Conservation (phyloP, 352 stramenopile genomes). For the Hyaloperonospora brassicae region DNA sequence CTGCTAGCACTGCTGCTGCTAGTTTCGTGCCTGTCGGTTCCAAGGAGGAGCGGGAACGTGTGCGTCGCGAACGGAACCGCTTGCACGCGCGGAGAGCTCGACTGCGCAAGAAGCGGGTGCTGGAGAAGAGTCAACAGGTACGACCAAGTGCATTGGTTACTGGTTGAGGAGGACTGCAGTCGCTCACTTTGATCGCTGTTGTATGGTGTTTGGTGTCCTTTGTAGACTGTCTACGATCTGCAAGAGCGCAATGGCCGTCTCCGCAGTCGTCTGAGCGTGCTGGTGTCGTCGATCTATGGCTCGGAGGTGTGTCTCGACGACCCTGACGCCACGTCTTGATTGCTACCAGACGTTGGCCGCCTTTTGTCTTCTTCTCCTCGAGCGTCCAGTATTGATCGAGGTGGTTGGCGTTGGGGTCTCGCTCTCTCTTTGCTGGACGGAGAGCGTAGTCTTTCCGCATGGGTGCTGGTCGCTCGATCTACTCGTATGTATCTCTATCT, state of each 20-base stretch:
- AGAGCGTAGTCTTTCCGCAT: constrained; percentile 1
- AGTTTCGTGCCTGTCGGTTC: constrained; percentile 34
- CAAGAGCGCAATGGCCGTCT: constrained; percentile 57
- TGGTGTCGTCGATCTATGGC: constrained; percentile 66
- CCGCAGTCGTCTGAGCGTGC: constrained; percentile 40
- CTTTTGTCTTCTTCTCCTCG: constrained; percentile 11
- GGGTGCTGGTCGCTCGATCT: constrained; percentile 23
- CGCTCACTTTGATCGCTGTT: not conserved
- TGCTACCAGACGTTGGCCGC: constrained; percentile 8
- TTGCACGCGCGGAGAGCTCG: constrained; percentile 63
- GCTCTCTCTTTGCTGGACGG: not conserved
- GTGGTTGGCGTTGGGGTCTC: not conserved
- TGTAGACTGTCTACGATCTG: constrained; percentile 51
- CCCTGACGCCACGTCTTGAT: constrained; percentile 25
- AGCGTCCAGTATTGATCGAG: constrained; percentile 8
- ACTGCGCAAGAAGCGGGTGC: constrained; percentile 73
- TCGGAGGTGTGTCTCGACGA: constrained; percentile 23
- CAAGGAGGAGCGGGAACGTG: constrained; percentile 62
- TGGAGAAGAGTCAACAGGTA: constrained; percentile 71
- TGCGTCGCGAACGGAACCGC: constrained; percentile 66
- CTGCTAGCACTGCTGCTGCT: constrained; percentile 5
- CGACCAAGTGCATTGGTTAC: not conserved
- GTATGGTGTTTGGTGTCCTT: constrained; percentile 6
- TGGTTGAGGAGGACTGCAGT: constrained; percentile 1
- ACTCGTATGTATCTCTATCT: constrained; percentile 33